Evolutionary conservation across 2,329 filamentous ascomycete species (phyloP).

Genomic region (Penicillium sp.): DNA sequence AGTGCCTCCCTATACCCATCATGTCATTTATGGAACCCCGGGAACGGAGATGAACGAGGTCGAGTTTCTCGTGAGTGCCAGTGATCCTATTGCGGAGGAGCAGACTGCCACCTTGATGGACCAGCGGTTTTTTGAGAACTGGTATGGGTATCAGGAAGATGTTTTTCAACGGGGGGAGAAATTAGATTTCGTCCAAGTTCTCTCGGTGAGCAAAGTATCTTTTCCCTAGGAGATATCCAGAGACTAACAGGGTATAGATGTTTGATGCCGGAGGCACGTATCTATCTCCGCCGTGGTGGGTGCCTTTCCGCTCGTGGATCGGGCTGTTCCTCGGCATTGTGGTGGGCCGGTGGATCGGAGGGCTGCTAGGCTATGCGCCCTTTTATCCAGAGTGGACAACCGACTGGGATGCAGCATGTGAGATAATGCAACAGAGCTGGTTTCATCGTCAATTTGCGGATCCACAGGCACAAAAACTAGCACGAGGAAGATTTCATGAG

Average conservation of each 20-base stretch:
- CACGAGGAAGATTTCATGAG: neutral
- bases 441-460: neutral
- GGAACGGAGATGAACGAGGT: neutral
- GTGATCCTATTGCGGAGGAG: neutral
- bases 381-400: neutral
- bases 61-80: neutral
- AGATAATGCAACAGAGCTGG: neutral
- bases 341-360: neutral
- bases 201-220: neutral
- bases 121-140: neutral
- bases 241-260: neutral
- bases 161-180: neutral
- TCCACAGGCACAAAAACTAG: neutral
- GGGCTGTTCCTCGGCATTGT: neutral
- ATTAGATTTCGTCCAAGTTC: neutral
- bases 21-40: neutral
- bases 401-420: neutral
- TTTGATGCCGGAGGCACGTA: constrained; percentile 1
- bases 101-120: neutral
- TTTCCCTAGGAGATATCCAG: neutral
- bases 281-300: neutral
- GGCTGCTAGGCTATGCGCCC: neutral
- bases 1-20: neutral
- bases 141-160: neutral
- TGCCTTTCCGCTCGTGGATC: neutral